Conservation (phyloP, 1,284 basidiomycete genomes). For the Boletus calvinii region DNA sequence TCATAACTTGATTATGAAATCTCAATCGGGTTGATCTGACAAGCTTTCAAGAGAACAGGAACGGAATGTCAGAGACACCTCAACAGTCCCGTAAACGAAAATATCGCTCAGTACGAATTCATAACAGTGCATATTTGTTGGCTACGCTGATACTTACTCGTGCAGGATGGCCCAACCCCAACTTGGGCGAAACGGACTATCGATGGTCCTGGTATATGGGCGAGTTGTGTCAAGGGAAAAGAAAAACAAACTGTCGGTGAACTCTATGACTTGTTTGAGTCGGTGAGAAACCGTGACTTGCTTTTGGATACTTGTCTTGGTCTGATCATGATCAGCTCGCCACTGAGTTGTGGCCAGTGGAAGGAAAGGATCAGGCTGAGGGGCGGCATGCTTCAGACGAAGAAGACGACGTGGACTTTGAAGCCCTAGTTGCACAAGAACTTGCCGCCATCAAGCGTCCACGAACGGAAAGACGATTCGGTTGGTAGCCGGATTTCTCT, state of each 20-base stretch:
- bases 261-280: conserved; percentile 74
- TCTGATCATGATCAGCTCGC: conserved; percentile 50
- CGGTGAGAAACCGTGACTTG: conserved; percentile 39
- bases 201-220: conserved; percentile 80
- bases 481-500: conserved; percentile 40
- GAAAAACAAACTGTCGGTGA: conserved; percentile 75
- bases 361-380: conserved; percentile 17
- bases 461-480: conserved; percentile 59
- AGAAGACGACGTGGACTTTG: conserved; percentile 50
- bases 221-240: conserved; percentile 77
- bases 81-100: conserved; percentile 33
- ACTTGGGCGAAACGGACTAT: conserved; percentile 62
- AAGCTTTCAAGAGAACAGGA: background rate
- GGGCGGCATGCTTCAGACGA: conserved; percentile 28
- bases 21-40: conserved; percentile 3
- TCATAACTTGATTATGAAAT: background rate
- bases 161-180: conserved; percentile 42
- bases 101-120: conserved; percentile 30
- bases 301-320: background rate
- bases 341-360: conserved; percentile 63
- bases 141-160: conserved; percentile 3
- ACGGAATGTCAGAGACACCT: conserved; percentile 22
- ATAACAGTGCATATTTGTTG: background rate
- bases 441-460: conserved; percentile 68
- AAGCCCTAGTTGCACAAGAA: conserved; percentile 69